Conservation (phyloP, 78 protist species). For the Capsaspora owczarzaki region DNA sequence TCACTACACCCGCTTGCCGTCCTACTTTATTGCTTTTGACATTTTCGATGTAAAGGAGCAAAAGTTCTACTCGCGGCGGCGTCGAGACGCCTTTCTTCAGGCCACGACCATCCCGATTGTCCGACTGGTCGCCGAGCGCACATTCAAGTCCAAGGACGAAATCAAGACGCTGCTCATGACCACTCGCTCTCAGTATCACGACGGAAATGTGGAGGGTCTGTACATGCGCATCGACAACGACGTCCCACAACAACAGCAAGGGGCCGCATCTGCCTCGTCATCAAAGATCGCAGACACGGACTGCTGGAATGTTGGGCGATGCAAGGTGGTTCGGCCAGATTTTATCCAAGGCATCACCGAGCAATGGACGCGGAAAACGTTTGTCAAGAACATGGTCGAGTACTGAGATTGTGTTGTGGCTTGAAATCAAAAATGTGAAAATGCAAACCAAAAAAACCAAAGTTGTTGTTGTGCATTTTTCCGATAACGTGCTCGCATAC, state of each 20-base stretch:
- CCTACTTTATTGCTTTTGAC: constrained; percentile 36
- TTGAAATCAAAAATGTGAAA: neutral
- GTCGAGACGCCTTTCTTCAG: neutral
- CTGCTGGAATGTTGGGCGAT: neutral
- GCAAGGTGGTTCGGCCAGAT: constrained; percentile 28
- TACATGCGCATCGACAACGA: neutral
- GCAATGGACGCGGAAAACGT: constrained; percentile 5
- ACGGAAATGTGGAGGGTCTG: constrained; percentile 9
- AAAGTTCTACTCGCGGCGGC: neutral
- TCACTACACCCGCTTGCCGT: constrained; percentile 15
- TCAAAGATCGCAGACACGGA: neutral
- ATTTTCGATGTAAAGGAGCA: neutral
- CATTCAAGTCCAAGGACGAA: neutral
- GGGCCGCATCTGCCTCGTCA: neutral
- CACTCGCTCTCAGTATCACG: neutral
- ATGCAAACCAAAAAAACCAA: neutral
- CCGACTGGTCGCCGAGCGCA: neutral
- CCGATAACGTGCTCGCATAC: too few species aligned
- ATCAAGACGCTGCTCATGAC: neutral
- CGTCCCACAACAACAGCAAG: neutral
- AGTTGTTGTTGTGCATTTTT: neutral
- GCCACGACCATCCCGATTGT: neutral
- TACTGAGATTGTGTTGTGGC: neutral
- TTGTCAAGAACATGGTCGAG: neutral
- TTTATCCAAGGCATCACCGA: constrained; percentile 5